Evolutionary conservation across 2,329 filamentous ascomycete genomes (phyloP).

Genomic region (Aspergillus sp.): DNA sequence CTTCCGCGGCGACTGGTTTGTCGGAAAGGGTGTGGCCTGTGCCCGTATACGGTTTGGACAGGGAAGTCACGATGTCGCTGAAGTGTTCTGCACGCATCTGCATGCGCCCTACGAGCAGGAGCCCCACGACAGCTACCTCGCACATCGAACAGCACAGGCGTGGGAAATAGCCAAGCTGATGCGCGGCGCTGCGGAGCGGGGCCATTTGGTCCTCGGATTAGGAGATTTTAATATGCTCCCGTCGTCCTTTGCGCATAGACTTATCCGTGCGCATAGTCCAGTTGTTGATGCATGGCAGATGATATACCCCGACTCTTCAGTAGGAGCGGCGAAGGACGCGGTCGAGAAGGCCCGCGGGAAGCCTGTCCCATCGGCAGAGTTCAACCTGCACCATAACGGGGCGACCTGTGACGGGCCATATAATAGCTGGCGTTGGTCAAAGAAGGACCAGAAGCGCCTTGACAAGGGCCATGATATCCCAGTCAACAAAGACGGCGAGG

Average conservation of each 20-base stretch:
- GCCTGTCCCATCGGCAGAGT: conserved; percentile 71
- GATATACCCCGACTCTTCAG: conserved; percentile 77
- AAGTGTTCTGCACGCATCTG: conserved; percentile 90
- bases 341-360: conserved; percentile 65
- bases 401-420: conserved; percentile 80
- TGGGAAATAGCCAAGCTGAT: conserved; percentile 94
- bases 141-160: conserved; percentile 86
- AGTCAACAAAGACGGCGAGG: conserved; percentile 65
- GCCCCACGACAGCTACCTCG: conserved; percentile 79
- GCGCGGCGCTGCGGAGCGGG: conserved; percentile 73
- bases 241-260: conserved; percentile 74
- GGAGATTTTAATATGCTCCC: conserved; percentile 99
- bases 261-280: conserved; percentile 75
- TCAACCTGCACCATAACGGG: conserved; percentile 78
- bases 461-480: conserved; percentile 63
- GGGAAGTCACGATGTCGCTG: conserved; percentile 63
- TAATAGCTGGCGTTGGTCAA: conserved; percentile 93
- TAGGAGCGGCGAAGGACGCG: conserved; percentile 69
- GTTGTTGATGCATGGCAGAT: conserved; percentile 83
- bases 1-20: conserved; percentile 92
- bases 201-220: conserved; percentile 79
- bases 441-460: conserved; percentile 66
- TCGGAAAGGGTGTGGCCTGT: conserved; percentile 88
- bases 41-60: conserved; percentile 73
- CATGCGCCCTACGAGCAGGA: conserved; percentile 86